A percentile compares a stretch with the other conserved stretches of the same genome.
Conservation (phyloP, 768 basidiomycete species). For the Lepiota brunneoincarnata region DNA sequence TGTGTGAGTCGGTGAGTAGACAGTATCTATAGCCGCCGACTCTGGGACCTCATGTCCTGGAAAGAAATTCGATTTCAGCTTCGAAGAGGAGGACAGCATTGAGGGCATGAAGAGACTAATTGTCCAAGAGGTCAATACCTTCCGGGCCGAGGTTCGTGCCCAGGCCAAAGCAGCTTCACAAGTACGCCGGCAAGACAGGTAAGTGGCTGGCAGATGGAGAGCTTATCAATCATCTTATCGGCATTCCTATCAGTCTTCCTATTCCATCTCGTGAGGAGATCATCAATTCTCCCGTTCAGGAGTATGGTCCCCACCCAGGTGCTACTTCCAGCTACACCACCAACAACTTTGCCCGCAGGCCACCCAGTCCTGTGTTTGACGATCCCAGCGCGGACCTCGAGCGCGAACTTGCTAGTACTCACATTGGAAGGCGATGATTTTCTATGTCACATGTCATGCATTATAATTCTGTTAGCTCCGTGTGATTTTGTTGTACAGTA, state of each 20-base stretch:
- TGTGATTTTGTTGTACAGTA: neutral
- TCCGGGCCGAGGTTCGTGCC: slow-evolving; percentile 87
- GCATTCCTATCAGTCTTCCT: slow-evolving; percentile 52
- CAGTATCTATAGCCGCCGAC: neutral
- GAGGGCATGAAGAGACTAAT: slow-evolving; percentile 98
- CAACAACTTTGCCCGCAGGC: slow-evolving; percentile 33
- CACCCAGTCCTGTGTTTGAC: slow-evolving; percentile 74
- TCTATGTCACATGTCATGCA: neutral
- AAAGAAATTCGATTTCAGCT: slow-evolving; percentile 92
- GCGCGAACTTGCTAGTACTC: slow-evolving; percentile 77
- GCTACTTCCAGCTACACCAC: slow-evolving; percentile 69
- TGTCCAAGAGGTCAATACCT: slow-evolving; percentile 85
- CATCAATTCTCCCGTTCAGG: slow-evolving; percentile 69
- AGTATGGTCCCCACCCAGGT: slow-evolving; percentile 57
- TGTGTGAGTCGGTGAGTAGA: slow-evolving; percentile 66
- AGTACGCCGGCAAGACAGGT: slow-evolving; percentile 79
- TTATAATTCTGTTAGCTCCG: neutral
- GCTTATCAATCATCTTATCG: slow-evolving; percentile 1
- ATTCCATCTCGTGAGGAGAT: slow-evolving; percentile 84
- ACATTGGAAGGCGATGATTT: slow-evolving; percentile 36
- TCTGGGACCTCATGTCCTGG: neutral
- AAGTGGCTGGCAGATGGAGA: slow-evolving; percentile 11
- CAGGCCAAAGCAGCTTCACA: slow-evolving; percentile 74
- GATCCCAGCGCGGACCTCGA: slow-evolving; percentile 86
- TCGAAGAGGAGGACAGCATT: slow-evolving; percentile 95